Base-by-base conservation (phyloP, 1,139 yeast genomes). In the Yamadazyma jaroonii region DNA sequence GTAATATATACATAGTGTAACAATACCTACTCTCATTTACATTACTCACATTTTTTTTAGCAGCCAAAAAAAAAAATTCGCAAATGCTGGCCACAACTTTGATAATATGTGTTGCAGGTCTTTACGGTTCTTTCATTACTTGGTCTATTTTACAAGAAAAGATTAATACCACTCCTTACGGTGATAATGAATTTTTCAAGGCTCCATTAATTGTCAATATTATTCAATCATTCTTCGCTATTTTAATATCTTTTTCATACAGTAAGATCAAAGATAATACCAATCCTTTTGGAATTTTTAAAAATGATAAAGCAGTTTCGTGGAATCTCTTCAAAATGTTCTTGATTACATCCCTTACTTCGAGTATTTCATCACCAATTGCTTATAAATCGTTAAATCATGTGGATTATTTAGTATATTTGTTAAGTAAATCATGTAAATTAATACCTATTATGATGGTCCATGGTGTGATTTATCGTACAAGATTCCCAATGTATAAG, bases 71-170 rank as follows among this genome's bases (percentile, higher is more conserved):
- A 28, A n/a, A n/a, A n/a, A 17, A 17, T 17, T 17, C 25, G 15
- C 22, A 25, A 25, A 32, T 34, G 32, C 27, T 28, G 32, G 28
- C 32, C 12, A 23, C 32, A 12, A 62, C 71, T 20, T 64, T 84
- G 28, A 46, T 72, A 0, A 46, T 75, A 8, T 84, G 90, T 51
- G 79, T 84, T 0, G 48, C 62, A 1, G 96, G 96, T 0, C 84
- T 92, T 32, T 92, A 90, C 54, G 80, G 78, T 1, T 82, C 96
- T 28, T 92, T 92, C 53, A 63, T 92, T 26, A 74, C 92, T 2
- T 92, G 98, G 98, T 90, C 96, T 0, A 73, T 87, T 26, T 73
- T 90, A 11, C 97, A 92, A 54, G 98, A 92, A 57, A 80, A 94
- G 36, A 79, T 92, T 47, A 77, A 89, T 22, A 81, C 94, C 3